Percentiles rank a stretch among this genome's conserved stretches.
These are phyloP conservation scores for Gaeumannomyces tritici DNA, from an alignment of 2,329 filamentous ascomycete genomes.

Conservation along the genomic window DNA sequence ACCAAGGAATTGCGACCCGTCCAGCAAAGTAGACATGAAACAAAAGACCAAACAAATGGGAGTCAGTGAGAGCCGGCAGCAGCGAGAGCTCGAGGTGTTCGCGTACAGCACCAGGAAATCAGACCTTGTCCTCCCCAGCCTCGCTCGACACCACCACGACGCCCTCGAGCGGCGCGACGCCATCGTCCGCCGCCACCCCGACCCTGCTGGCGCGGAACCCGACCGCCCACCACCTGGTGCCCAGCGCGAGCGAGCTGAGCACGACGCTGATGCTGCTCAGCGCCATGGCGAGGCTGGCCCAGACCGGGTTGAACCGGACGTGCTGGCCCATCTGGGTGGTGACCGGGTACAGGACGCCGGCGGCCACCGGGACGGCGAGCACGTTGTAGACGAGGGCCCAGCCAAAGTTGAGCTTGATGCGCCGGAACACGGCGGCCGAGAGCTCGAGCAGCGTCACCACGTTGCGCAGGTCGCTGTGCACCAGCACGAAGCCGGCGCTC, in stretches of 20 bases:
- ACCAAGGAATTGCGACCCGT: background rate
- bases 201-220: conserved; percentile 28
- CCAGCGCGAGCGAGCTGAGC: conserved; percentile 66
- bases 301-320: conserved; percentile 63
- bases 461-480: conserved; percentile 54
- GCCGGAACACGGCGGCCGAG: conserved; percentile 60
- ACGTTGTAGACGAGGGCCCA: conserved; percentile 83
- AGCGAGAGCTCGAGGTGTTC: background rate
- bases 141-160: background rate
- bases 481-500: conserved; percentile 72
- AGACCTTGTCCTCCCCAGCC: background rate
- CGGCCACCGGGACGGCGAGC: conserved; percentile 68
- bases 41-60: background rate
- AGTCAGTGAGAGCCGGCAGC: background rate
- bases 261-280: conserved; percentile 86
- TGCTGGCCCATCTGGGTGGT: conserved; percentile 37
- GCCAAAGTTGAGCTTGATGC: conserved; percentile 75
- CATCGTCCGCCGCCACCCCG: background rate
- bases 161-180: no score
- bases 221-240: conserved; percentile 33
- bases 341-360: conserved; percentile 63
- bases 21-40: background rate
- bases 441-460: conserved; percentile 67
- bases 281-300: conserved; percentile 90
- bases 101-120: background rate